Base-by-base conservation (phyloP, 2,329 filamentous ascomycete genomes). In the Cordyceps pruinosa region DNA sequence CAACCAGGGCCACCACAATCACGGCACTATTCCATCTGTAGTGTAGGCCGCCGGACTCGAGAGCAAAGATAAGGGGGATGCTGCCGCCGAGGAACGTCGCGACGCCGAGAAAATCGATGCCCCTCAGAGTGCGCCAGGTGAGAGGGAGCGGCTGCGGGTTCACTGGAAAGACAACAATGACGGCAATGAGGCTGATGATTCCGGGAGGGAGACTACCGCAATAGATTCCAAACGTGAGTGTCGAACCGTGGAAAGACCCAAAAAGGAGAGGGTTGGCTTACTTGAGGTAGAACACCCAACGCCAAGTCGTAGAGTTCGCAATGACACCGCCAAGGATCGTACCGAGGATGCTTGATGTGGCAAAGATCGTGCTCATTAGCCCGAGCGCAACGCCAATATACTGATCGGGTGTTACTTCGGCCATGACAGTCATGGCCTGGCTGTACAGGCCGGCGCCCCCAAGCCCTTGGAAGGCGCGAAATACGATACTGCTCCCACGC, bases 31-130 rank as follows among this genome's bases (percentile, higher is more conserved):
- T 37, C 35, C 35, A 37, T 5, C 10, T 37, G 35, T 37, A 37
- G 35, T 37, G 35, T 19, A 37, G 6, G 2, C 35, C 35, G 35
- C 35, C 35, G 12, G 35, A 37, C 35, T 37, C 35, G 15, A 37
- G 35, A 15, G 35, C 35, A 8, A 37, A 37, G 4, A 37, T 37
- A 15, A 37, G 15, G 5, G 35, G 35, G 17, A 37, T 37, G 50
- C 56, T 5, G 61, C 57, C 19, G 25, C 23, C 30, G 49, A 55
- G 10, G 44, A 13, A 4, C 28, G 23, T 5, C 23, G 28, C 41
- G n/a, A 35, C n/a, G 47, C 56, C 30, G 63, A 64, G n/a, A 58
- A 60, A 37, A 17, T 37, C 35, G 15, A 37, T 37, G 35, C 35
- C 35, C 17, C 19, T 5, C 15, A 37, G 35, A 3, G 15, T 37